A percentile compares a stretch with the other conserved stretches of the same genome.
These are phyloP conservation scores for Stemphylium beticola DNA, from an alignment of 2,329 filamentous ascomycete genomes.

Conservation along the genomic window DNA sequence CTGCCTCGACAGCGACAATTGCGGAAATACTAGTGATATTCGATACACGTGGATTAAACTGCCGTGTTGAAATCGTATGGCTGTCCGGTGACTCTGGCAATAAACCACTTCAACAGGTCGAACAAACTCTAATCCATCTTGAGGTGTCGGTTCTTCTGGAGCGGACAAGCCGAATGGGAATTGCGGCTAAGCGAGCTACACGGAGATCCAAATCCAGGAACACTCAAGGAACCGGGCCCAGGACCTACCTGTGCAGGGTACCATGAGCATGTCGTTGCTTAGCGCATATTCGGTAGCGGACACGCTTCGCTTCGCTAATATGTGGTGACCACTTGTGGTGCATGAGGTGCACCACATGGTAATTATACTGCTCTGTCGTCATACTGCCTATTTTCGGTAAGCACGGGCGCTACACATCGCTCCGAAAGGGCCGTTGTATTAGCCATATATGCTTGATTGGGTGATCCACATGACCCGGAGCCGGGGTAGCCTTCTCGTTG, in stretches of 20 bases:
- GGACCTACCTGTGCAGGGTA: background rate
- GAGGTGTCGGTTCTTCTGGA: background rate
- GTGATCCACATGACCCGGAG: background rate
- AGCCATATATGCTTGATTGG: background rate
- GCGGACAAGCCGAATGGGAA: background rate
- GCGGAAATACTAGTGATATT: no score
- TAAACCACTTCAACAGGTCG: background rate
- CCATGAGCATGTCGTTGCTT: background rate
- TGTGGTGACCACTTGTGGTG: background rate
- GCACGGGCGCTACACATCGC: background rate
- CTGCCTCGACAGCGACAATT: background rate
- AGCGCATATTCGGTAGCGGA: background rate
- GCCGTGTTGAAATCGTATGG: background rate
- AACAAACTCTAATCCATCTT: background rate
- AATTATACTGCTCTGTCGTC: background rate
- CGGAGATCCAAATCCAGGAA: background rate
- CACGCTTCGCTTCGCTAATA: background rate
- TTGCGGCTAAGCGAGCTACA: background rate
- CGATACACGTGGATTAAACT: no score
- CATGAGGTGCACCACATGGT: background rate
- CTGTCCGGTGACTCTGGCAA: background rate
- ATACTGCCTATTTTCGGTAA: background rate
- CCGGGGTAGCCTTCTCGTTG: conserved; percentile 1
- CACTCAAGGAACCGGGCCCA: background rate
- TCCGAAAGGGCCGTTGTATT: background rate